Percentiles rank a stretch among this genome's conserved stretches.
phyloP scores from a whole-genome alignment of 2,329 filamentous ascomycete genomes.

The Hymenoscyphus fructigenus region DNA sequence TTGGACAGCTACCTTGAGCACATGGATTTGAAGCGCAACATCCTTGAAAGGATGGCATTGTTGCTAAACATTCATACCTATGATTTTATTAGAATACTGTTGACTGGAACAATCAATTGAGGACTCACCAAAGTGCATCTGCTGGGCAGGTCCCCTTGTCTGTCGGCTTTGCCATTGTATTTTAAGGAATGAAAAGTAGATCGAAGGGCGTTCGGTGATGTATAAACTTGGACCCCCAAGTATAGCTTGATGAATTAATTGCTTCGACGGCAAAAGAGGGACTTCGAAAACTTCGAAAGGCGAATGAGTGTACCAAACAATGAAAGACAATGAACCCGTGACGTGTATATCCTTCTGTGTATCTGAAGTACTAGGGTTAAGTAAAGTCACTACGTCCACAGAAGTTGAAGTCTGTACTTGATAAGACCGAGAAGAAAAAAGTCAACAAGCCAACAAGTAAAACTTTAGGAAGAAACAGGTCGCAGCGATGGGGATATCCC shows the following conservation, averaged over 20 bases:
- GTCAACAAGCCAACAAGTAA: neutral
- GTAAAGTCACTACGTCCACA: neutral
- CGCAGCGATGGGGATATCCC: neutral
- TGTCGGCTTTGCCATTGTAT: constrained; percentile 3
- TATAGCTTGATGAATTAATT: neutral
- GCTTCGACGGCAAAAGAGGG: neutral
- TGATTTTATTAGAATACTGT: constrained; percentile 13
- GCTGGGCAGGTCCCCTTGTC: constrained; percentile 6
- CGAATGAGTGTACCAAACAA: constrained; percentile 1
- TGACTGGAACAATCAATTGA: neutral
- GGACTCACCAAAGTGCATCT: neutral
- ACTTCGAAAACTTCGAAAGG: neutral
- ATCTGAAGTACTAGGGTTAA: neutral
- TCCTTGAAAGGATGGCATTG: constrained; percentile 21
- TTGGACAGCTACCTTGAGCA: constrained; percentile 17
- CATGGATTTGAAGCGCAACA: constrained; percentile 24
- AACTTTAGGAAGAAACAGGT: neutral
- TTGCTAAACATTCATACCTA: constrained; percentile 34
- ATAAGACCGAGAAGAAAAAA: neutral
- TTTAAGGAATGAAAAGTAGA: neutral
- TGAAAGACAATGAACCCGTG: neutral
- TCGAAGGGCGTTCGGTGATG: neutral
- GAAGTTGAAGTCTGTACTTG: neutral
- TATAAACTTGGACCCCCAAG: neutral
- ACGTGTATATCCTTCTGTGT: neutral